A percentile compares a stretch with the other conserved stretches of the same genome.
phyloP scores from a whole-genome alignment of 2,329 filamentous ascomycete genomes.

The Trichoderma arundinaceum region DNA sequence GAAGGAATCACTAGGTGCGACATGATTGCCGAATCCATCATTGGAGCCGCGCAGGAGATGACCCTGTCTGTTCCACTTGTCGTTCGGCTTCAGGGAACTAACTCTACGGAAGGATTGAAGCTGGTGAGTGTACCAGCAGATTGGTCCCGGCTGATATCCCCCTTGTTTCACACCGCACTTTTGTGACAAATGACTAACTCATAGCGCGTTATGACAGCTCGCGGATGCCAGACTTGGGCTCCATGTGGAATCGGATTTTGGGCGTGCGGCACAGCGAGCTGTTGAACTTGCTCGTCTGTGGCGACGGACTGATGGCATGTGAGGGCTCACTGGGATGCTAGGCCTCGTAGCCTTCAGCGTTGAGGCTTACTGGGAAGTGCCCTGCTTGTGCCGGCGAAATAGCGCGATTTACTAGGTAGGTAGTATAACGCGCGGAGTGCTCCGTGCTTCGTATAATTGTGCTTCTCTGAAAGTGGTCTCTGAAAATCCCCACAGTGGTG shows the following conservation, averaged over 20 bases:
- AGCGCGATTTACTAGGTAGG: constrained; percentile 10
- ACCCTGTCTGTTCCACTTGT: constrained; percentile 52
- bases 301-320: no score
- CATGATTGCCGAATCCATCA: constrained; percentile 58
- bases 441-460: constrained; percentile 10
- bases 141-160: constrained; percentile 12
- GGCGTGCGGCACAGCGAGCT: constrained; percentile 43
- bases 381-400: background rate
- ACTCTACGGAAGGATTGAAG: constrained; percentile 48
- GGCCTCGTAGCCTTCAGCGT: no score
- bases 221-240: constrained; percentile 45
- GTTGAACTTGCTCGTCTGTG: constrained; percentile 41
- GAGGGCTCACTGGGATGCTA: no score
- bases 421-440: background rate
- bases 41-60: constrained; percentile 48
- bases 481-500: constrained; percentile 4
- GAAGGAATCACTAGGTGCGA: constrained; percentile 55
- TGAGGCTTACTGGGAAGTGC: background rate
- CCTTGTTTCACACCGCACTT: constrained; percentile 26
- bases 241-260: constrained; percentile 49
- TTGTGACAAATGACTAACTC: constrained; percentile 22
- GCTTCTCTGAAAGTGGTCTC: constrained; percentile 1
- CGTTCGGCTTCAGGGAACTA: constrained; percentile 55
- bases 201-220: constrained; percentile 39
- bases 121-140: constrained; percentile 44